These are phyloP conservation scores for Lepiota venenata DNA, from an alignment of 768 basidiomycete genomes.

Conservation along the genomic window DNA sequence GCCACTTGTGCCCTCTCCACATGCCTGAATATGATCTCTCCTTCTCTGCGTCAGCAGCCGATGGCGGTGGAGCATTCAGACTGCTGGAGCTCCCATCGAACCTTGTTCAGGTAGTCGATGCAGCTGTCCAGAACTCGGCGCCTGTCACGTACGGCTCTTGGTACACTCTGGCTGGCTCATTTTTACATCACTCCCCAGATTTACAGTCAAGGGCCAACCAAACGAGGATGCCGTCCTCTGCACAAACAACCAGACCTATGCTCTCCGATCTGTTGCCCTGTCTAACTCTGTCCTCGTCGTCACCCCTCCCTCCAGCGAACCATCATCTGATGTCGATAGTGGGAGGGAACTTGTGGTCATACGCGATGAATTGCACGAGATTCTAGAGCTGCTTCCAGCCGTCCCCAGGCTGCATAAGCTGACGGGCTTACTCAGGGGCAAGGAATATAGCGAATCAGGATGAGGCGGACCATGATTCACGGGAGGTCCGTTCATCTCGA, in stretches of 20 bases:
- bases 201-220: constrained; percentile 77
- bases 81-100: constrained; percentile 75
- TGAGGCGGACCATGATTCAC: constrained; percentile 49
- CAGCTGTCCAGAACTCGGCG: constrained; percentile 32
- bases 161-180: constrained; percentile 7
- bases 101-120: constrained; percentile 58
- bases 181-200: constrained; percentile 32
- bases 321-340: constrained; percentile 24
- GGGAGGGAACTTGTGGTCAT: constrained; percentile 53
- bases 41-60: constrained; percentile 47
- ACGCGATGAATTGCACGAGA: constrained; percentile 76
- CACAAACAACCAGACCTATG: constrained; percentile 75
- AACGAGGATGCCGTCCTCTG: constrained; percentile 91
- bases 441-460: constrained; percentile 74
- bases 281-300: constrained; percentile 86
- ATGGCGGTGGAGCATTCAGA: constrained; percentile 55
- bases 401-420: constrained; percentile 78
- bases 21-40: constrained; percentile 49
- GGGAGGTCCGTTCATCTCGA: constrained; percentile 17
- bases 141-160: constrained; percentile 14
- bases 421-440: constrained; percentile 52
- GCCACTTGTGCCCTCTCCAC: constrained; percentile 2
- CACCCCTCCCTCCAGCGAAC: too few relatives aligned
- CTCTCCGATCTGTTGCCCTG: constrained; percentile 79
- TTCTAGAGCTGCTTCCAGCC: constrained; percentile 77